Evolutionary conservation across 2,329 filamentous ascomycete genomes (phyloP), one percentile per base, ranked within the genome.

Genomic region (Nigrospora oryzae): DNA sequence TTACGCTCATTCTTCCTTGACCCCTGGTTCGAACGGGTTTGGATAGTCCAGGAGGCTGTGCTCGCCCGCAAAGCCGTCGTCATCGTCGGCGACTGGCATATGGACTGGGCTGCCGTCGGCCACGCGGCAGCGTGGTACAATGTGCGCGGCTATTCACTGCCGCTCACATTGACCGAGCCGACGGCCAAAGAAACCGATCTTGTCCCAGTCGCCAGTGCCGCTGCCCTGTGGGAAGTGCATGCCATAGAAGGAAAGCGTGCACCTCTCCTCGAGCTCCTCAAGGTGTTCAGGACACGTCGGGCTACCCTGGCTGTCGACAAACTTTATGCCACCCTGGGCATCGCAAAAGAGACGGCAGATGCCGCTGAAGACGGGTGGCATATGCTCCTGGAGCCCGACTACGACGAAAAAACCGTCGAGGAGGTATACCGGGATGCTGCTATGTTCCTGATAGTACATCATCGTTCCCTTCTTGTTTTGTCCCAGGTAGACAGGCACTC

Each of bases 31-130:
- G 23, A 38, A 8, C 40, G 46, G 23, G 42, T 43, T n/a, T 53
- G 51, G 51, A 49, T 46, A 4, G 45, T 49, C n/a, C 51, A 51
- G 35, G 51, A 53, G 14, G 40, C 47, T 6, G 39, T 43, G 36
- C 44, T 43, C 28, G 43, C 46, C 5, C 14, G 30, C 10, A 32
- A 36, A 12, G 48, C 45, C 15, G 38, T 46, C 6, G 44, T 48
- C 13, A 42, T 47, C 31, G 31, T 40, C 19, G 46, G 46, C 35
- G 19, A 36, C 11, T 49, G 46, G 31, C 41, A 44, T 13, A 19
- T 49, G 11, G 28, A 42, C 31, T 51, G 45, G 46, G 19, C 43
- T 14, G 31, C 35, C 15, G 31, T 46, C 6, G 44, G 44, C 6
- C 33, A 36, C 16, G 44, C 44, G 28, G 33, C 32, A 11, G 36